phyloP scores from a whole-genome alignment of 1,139 yeast genomes.

The Debaryomyces sp. region DNA sequence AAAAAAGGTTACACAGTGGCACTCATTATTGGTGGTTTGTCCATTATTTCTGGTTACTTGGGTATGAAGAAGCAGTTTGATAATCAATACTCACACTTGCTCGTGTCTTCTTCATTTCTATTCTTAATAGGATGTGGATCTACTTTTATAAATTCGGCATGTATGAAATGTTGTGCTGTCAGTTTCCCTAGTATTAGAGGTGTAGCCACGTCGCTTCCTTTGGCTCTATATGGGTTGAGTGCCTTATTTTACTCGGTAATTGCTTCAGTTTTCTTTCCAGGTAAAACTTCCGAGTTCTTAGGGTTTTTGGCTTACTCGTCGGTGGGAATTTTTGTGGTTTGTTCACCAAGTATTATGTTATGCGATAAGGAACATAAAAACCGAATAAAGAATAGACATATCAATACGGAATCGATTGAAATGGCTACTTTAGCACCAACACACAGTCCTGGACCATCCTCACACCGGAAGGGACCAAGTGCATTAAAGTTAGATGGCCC shows the following conservation, averaged over 20 bases:
- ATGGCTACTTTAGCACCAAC: constrained; percentile 11
- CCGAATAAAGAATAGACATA: constrained; percentile 12
- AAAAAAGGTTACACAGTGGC: constrained; percentile 50
- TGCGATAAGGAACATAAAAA: constrained; percentile 43
- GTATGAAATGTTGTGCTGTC: constrained; percentile 61
- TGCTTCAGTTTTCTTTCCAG: constrained; percentile 51
- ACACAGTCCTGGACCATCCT: not conserved
- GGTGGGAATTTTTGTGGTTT: constrained; percentile 36
- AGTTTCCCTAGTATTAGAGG: constrained; percentile 59
- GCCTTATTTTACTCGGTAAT: constrained; percentile 57
- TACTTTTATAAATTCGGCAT: constrained; percentile 53
- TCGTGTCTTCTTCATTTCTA: constrained; percentile 38
- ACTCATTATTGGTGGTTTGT: constrained; percentile 45
- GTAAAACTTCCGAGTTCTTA: constrained; percentile 52
- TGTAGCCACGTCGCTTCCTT: constrained; percentile 61
- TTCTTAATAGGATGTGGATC: constrained; percentile 57
- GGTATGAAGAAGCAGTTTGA: constrained; percentile 52
- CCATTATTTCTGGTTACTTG: constrained; percentile 47
- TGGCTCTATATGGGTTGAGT: constrained; percentile 61
- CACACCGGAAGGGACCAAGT: not conserved
- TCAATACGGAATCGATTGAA: constrained; percentile 16
- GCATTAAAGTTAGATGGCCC: not conserved
- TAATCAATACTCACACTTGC: constrained; percentile 27
- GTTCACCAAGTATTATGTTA: constrained; percentile 51
- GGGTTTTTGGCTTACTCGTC: constrained; percentile 50